Evolutionary conservation across 805 yeast genomes (phyloP), one percentile per base, ranked within the genome.

Genomic region (Candida jianshihensis): DNA sequence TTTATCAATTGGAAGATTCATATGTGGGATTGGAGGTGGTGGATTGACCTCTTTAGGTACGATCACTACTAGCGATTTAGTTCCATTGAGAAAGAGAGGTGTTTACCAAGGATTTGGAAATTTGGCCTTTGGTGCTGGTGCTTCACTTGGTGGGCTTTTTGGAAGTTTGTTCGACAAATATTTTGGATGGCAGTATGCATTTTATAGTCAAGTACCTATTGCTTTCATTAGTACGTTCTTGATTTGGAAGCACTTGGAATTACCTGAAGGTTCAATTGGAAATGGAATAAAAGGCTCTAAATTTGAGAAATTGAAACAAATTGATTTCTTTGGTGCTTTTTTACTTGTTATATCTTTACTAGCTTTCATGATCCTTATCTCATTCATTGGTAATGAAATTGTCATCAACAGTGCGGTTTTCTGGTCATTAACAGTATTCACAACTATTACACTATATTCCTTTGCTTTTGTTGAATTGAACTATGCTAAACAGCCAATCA

Each of bases 11-110:
- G 81, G 81, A 4, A 62, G 84, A 47, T 73, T 82, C 47, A 63
- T 85, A 33, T 75, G 90, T 6, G 95, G 95, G 6, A 70, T 81
- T 36, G 95, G 95, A 12, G 95, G 94, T n/a, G 89, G 94, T 8
- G 95, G 95, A 0, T 67, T 85, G 51, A 73, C 81, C 24, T 65
- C 87, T 0, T 58, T 85, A 38, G 71, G 82, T 12, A 78, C 90
- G 2, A 81, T 85, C 44, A 71, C 88, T 2, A 68, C 78, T 50
- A 73, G 82, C 15, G 95, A 86, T 55, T 57, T 84, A 35, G 75
- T 86, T n/a, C 81, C 92, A 2, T 68, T 82, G 42, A 65, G 90
- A 39, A 73, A 80, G 36, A 66, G 96, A 39, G 94, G 94, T 2
- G 56, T 84, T 25, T 83, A 71, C 56, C 95, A 86, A 54, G 95